Evolutionary conservation across 306 rosid genomes (phyloP), one percentile per base, ranked within the genome.

Genomic region (Arachis hypogaea): DNA sequence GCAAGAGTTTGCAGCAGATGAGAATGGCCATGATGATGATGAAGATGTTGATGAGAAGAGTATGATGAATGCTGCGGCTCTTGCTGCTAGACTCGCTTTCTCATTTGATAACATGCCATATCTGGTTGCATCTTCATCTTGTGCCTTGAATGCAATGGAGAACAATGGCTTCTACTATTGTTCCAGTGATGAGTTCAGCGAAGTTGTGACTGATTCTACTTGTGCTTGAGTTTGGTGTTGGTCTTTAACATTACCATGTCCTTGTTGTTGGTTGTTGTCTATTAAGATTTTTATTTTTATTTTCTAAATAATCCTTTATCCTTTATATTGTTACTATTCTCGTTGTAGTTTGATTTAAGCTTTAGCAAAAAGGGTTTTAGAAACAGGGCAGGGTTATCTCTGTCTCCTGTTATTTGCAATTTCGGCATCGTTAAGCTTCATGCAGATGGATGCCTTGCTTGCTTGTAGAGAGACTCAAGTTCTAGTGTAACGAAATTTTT

Each of bases 51-150:
- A 79, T 14, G 44, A 68, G 12, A 40, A 44, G 7, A 54, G 72
- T 49, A 55, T 69, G 67, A 57, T 78, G n/a, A 77, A 22, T 12
- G 88, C 83, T 4, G 75, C 73, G 1, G 83, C 72, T 1, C 8
- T 92, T 43, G 88, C 92, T 11, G 22, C 78, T 40, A 66, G 89
- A 79, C 86, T 93, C 2, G 92, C 92, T 18, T 64, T 67, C 61
- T 84, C 88, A 7, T 90, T 93, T 78, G 90, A 72, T 80, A 90
- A 80, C 78, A 93, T 90, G 98, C 98, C 98, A 0, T 93, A 93
- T 60, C 83, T 93, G 76, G 75, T 65, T 5, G 68, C 84, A 2
- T 66, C 76, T 0, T 73, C 92, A 0, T 81, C 89, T 52, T 88
- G 93, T 79, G 58, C 81, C 78, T 7, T 87, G 69, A 85, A 85